phyloP scores from a whole-genome alignment of 169 alveolate species.

The Plasmodium knowlesi region DNA sequence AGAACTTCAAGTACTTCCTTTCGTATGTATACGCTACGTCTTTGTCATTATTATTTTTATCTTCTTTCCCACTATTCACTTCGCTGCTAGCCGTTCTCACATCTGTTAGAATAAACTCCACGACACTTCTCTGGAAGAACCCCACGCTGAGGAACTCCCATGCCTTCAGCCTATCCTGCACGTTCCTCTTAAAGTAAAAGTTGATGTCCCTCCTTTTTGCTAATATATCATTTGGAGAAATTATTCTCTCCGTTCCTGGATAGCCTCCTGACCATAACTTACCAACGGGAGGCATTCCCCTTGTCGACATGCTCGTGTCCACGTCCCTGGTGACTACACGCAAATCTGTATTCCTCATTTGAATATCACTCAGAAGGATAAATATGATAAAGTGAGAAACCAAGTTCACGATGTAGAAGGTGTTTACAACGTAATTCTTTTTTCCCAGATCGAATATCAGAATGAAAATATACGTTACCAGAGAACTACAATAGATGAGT shows the following conservation, averaged over 20 bases:
- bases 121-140: neutral
- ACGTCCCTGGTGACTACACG: neutral
- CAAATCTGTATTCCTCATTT: slow-evolving; percentile 21
- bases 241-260: no score
- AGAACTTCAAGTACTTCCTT: neutral
- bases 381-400: slow-evolving; percentile 49
- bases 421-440: slow-evolving; percentile 33
- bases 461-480: slow-evolving; percentile 48
- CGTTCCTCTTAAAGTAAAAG: slow-evolving; percentile 7
- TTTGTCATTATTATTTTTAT: neutral
- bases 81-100: neutral
- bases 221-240: neutral
- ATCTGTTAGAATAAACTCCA: neutral
- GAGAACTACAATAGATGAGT: slow-evolving; percentile 41
- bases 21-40: neutral
- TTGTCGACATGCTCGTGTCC: neutral
- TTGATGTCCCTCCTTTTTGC: neutral
- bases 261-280: neutral
- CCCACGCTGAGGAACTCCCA: neutral
- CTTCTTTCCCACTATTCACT: no score
- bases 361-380: slow-evolving; percentile 37
- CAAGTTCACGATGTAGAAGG: slow-evolving; percentile 24
- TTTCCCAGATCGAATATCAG: slow-evolving; percentile 41
- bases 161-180: neutral
- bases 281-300: neutral